Conservation (phyloP, 768 basidiomycete species). For the Auricularia auricula-judae region DNA sequence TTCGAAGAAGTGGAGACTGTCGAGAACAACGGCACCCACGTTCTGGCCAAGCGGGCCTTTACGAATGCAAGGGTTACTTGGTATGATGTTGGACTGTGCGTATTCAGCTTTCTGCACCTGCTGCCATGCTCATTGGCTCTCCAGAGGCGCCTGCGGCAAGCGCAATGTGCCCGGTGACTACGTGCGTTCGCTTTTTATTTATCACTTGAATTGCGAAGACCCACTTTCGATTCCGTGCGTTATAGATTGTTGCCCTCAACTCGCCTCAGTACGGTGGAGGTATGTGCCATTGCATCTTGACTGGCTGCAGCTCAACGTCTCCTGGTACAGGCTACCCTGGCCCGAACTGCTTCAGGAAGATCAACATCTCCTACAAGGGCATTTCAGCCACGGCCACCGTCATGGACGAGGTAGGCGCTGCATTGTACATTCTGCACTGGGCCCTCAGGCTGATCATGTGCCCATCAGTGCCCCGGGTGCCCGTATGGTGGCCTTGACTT, state of each 20-base stretch:
- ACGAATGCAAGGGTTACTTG: conserved; percentile 36
- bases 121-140: conserved; percentile 2
- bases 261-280: conserved; percentile 11
- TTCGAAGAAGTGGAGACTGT: neutral
- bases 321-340: conserved; percentile 44
- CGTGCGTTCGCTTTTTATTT: conserved; percentile 22
- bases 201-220: neutral
- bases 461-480: conserved; percentile 51
- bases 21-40: neutral
- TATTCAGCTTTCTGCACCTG: conserved; percentile 2
- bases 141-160: conserved; percentile 47
- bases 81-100: conserved; percentile 45
- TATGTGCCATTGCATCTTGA: neutral
- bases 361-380: conserved; percentile 52
- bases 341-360: conserved; percentile 46
- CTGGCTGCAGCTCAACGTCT: neutral
- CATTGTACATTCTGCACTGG: neutral
- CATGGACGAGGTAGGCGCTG: conserved; percentile 42
- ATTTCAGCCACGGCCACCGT: conserved; percentile 47
- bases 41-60: conserved; percentile 7
- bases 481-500: conserved; percentile 58
- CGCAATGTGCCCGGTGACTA: conserved; percentile 29
- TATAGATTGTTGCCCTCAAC: conserved; percentile 46
- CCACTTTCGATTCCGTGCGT: neutral
- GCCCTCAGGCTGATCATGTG: neutral